A percentile compares a stretch with the other conserved stretches of the same genome.
These are phyloP conservation scores for Suaeda aralocaspica DNA, from an alignment of 148 eudicot genomes.

Conservation along the genomic window DNA sequence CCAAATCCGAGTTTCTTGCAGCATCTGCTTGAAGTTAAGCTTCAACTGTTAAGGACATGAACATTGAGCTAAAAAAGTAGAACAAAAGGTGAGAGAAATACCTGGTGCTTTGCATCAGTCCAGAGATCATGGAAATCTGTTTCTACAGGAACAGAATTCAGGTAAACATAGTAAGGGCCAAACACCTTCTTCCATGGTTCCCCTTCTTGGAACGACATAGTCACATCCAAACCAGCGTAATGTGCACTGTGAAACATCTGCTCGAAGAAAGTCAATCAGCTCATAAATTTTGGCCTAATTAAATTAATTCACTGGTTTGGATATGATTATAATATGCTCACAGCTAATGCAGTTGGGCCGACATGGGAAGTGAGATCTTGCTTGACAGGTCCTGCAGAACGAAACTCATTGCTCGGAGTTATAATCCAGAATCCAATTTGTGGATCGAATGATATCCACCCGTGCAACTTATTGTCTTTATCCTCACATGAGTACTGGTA, in stretches of 20 bases:
- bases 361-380: constrained; percentile 59
- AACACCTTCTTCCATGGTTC: constrained; percentile 55
- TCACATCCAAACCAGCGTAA: constrained; percentile 36
- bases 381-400: constrained; percentile 52
- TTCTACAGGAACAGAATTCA: constrained; percentile 30
- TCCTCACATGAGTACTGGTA: constrained; percentile 58
- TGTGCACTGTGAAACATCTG: constrained; percentile 54
- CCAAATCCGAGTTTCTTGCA: constrained; percentile 43
- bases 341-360: constrained; percentile 43
- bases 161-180: constrained; percentile 44
- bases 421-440: constrained; percentile 52
- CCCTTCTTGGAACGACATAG: constrained; percentile 35
- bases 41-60: constrained; percentile 8
- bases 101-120: constrained; percentile 47
- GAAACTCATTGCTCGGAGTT: constrained; percentile 52
- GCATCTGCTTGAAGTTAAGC: constrained; percentile 28
- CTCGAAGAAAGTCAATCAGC: neutral
- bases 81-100: neutral
- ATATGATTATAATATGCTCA: constrained; percentile 19
- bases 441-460: constrained; percentile 55
- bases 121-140: constrained; percentile 28
- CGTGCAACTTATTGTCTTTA: constrained; percentile 59
- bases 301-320: too few relatives aligned
- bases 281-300: too few relatives aligned
- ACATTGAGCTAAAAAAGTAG: neutral